A percentile compares a stretch with the other conserved stretches of the same genome.
phyloP scores from a whole-genome alignment of 495 filamentous ascomycete genomes.

The Echria macrotheca region DNA sequence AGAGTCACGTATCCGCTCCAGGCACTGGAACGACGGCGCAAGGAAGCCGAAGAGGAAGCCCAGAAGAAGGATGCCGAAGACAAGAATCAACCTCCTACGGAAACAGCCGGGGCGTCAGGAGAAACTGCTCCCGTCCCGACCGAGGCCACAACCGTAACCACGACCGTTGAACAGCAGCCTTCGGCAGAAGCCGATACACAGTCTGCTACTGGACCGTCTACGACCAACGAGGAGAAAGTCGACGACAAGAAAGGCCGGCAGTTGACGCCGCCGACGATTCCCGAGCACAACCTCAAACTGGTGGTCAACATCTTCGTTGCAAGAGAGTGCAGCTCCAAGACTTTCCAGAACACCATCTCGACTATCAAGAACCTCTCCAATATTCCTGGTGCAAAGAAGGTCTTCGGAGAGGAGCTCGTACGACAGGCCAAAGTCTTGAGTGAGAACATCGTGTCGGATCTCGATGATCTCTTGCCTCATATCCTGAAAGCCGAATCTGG shows the following conservation, averaged over 20 bases:
- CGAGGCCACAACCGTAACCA: slow-evolving; percentile 9
- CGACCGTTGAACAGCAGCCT: slow-evolving; percentile 18
- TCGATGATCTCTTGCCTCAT: slow-evolving; percentile 81
- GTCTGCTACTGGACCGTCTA: slow-evolving; percentile 36
- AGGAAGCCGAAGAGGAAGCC: slow-evolving; percentile 55
- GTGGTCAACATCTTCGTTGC: slow-evolving; percentile 95
- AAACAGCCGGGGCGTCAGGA: slow-evolving; percentile 9
- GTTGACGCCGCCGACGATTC: slow-evolving; percentile 78
- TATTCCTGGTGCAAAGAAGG: slow-evolving; percentile 81
- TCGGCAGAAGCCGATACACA: slow-evolving; percentile 22
- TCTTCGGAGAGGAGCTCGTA: slow-evolving; percentile 88
- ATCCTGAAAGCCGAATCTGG: slow-evolving; percentile 81
- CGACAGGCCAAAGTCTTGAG: slow-evolving; percentile 77
- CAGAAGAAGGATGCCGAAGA: slow-evolving; percentile 48
- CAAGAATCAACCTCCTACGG: slow-evolving; percentile 21
- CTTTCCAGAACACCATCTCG: slow-evolving; percentile 91
- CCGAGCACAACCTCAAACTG: slow-evolving; percentile 81
- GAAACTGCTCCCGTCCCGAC: background rate
- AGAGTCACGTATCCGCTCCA: slow-evolving; percentile 84
- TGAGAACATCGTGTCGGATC: slow-evolving; percentile 73
- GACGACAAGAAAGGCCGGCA: slow-evolving; percentile 63
- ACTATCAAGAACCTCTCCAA: slow-evolving; percentile 96
- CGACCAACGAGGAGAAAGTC: slow-evolving; percentile 50
- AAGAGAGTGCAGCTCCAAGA: slow-evolving; percentile 92
- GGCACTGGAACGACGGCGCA: slow-evolving; percentile 76